phyloP scores from a whole-genome alignment of 1,284 basidiomycete genomes.

The Sanguinoderma infundibulare region DNA sequence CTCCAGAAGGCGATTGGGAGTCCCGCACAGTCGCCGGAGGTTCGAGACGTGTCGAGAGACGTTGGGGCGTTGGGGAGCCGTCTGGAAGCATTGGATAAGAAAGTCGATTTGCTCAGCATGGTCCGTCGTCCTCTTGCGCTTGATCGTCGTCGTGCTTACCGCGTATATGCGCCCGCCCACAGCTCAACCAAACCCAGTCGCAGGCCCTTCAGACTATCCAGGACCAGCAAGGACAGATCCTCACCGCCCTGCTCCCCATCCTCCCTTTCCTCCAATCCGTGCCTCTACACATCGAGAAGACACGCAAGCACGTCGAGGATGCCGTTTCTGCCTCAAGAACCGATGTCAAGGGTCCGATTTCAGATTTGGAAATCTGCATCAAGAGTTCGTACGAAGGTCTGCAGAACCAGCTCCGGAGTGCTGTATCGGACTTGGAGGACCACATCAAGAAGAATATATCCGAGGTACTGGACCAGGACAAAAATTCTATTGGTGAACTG shows the following conservation, averaged over 20 bases:
- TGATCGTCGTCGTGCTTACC: not conserved
- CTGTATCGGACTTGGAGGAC: constrained; percentile 40
- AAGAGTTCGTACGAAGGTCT: not conserved
- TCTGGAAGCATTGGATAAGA: constrained; percentile 55
- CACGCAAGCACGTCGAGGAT: constrained; percentile 47
- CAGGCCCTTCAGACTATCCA: constrained; percentile 59
- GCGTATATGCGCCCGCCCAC: not conserved
- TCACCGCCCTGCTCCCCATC: constrained; percentile 56
- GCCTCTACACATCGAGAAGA: constrained; percentile 57
- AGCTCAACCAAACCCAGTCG: constrained; percentile 45
- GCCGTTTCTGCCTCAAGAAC: not conserved
- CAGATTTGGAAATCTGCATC: not conserved
- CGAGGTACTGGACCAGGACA: constrained; percentile 38
- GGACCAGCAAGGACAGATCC: constrained; percentile 55
- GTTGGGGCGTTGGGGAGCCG: constrained; percentile 42
- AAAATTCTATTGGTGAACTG: constrained; percentile 38
- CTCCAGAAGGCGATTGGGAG: constrained; percentile 59
- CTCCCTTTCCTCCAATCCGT: constrained; percentile 61
- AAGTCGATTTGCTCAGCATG: constrained; percentile 58
- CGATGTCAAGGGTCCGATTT: not conserved
- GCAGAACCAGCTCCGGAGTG: not conserved
- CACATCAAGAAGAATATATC: too few species aligned
- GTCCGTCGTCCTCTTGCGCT: constrained; percentile 42
- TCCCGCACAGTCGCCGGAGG: constrained; percentile 53
- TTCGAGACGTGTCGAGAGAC: constrained; percentile 46